Percentiles rank a stretch among this genome's conserved stretches.
Conservation (phyloP, 768 basidiomycete genomes). For the Kwoniella botswanensis region DNA sequence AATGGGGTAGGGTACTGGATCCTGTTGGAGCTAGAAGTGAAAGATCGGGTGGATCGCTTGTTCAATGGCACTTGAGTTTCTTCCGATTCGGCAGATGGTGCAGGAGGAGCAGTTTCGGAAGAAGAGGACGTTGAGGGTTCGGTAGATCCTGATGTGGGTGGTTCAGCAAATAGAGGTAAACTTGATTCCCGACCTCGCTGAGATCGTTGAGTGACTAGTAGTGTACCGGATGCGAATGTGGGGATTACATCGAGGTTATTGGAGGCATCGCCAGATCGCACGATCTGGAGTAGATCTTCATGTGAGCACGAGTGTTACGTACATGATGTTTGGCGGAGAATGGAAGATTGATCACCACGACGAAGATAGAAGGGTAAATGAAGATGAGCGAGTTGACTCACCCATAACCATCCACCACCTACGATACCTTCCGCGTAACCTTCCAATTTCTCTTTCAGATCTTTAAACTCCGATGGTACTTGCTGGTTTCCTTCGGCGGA, state of each 20-base stretch:
- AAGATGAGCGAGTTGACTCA: constrained; percentile 26
- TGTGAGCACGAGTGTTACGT: neutral
- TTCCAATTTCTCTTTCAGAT: constrained; percentile 47
- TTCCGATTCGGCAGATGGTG: constrained; percentile 9
- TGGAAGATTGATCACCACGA: neutral
- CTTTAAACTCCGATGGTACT: constrained; percentile 32
- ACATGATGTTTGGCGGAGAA: neutral
- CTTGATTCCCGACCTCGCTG: constrained; percentile 52
- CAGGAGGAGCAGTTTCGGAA: constrained; percentile 3
- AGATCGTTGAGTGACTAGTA: constrained; percentile 66
- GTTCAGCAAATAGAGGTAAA: constrained; percentile 23
- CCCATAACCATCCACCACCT: constrained; percentile 57
- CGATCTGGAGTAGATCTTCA: constrained; percentile 63
- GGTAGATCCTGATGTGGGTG: constrained; percentile 25
- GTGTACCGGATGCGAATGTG: constrained; percentile 86
- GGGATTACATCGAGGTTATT: constrained; percentile 75
- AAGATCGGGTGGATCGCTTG: constrained; percentile 5
- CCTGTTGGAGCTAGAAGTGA: constrained; percentile 5
- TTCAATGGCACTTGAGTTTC: constrained; percentile 3
- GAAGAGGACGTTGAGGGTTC: constrained; percentile 2
- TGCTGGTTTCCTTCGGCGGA: constrained; percentile 32
- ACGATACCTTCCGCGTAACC: constrained; percentile 55
- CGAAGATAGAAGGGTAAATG: neutral
- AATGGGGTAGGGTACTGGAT: constrained; percentile 40
- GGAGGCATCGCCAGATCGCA: constrained; percentile 65